A percentile compares a stretch with the other conserved stretches of the same genome.
phyloP scores from a whole-genome alignment of 306 rosid species.

The Aeschynomene evenia region DNA sequence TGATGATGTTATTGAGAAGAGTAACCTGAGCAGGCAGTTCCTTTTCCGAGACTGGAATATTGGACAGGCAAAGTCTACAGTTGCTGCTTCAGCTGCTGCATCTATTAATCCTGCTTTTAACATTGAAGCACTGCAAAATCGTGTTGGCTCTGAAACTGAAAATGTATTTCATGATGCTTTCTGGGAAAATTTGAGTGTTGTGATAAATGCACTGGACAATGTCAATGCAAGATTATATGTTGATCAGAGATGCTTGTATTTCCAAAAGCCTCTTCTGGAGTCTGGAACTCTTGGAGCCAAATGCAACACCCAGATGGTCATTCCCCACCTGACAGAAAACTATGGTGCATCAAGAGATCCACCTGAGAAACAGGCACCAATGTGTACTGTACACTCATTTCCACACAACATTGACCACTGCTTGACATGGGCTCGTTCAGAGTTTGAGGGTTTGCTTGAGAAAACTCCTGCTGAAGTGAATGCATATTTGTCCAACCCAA shows the following conservation, averaged over 20 bases:
- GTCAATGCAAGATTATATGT: slow-evolving; percentile 85
- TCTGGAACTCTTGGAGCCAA: slow-evolving; percentile 93
- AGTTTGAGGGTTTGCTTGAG: slow-evolving; percentile 87
- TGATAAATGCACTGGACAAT: slow-evolving; percentile 83
- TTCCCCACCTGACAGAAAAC: slow-evolving; percentile 87
- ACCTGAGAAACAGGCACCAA: slow-evolving; percentile 92
- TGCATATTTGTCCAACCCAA: slow-evolving; percentile 65
- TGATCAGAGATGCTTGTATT: slow-evolving; percentile 86
- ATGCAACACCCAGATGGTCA: slow-evolving; percentile 94
- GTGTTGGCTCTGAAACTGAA: slow-evolving; percentile 85
- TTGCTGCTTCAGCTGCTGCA: slow-evolving; percentile 81
- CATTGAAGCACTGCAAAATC: slow-evolving; percentile 74
- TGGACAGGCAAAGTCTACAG: slow-evolving; percentile 87
- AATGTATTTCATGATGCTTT: slow-evolving; percentile 68
- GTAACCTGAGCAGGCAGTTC: slow-evolving; percentile 91
- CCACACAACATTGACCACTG: slow-evolving; percentile 94
- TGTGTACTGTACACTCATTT: slow-evolving; percentile 92
- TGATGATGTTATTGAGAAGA: slow-evolving; percentile 93
- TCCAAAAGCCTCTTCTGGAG: slow-evolving; percentile 91
- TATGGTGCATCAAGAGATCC: slow-evolving; percentile 98
- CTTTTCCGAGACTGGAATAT: slow-evolving; percentile 95
- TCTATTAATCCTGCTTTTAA: slow-evolving; percentile 60
- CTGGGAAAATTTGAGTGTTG: slow-evolving; percentile 73
- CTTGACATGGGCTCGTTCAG: slow-evolving; percentile 95
- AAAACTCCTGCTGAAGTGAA: slow-evolving; percentile 90